A percentile compares a stretch with the other conserved stretches of the same genome.
These are phyloP conservation scores for Fusarium subglutinans DNA, from an alignment of 2,329 filamentous ascomycete genomes.

Conservation along the genomic window DNA sequence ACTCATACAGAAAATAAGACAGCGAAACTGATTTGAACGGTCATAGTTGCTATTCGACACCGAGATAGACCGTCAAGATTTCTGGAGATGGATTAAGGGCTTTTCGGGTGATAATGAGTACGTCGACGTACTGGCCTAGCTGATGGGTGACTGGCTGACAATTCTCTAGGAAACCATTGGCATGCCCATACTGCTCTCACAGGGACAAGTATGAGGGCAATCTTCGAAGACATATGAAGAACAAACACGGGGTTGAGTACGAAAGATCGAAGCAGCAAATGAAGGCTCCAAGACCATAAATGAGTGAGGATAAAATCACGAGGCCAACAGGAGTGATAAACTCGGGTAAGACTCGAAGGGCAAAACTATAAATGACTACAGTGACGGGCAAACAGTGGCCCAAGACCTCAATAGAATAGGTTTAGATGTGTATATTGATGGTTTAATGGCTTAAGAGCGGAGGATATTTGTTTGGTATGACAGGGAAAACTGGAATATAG, in stretches of 20 bases:
- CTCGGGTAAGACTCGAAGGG: not conserved
- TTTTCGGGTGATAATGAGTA: not conserved
- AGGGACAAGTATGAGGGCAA: not conserved
- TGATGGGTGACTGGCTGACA: not conserved
- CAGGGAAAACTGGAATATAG: not conserved
- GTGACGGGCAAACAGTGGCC: not conserved
- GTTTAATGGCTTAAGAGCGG: not conserved
- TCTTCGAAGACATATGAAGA: not conserved
- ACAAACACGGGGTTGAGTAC: not conserved
- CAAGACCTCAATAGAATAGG: not conserved
- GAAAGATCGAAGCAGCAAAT: no score
- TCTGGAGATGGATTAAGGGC: not conserved
- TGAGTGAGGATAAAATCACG: not conserved
- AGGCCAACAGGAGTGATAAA: not conserved
- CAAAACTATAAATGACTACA: not conserved
- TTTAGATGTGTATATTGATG: not conserved
- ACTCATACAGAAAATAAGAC: not conserved
- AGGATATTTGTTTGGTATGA: not conserved
- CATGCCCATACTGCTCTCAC: not conserved
- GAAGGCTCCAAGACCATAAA: not conserved
- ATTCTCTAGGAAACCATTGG: not conserved
- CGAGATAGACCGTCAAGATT: not conserved
- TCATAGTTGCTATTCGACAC: not conserved
- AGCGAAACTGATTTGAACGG: not conserved
- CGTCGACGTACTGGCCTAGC: rapidly evolving